Evolutionary conservation across 148 eudicot species (phyloP).

Genomic region (Fallopia convolvulus): DNA sequence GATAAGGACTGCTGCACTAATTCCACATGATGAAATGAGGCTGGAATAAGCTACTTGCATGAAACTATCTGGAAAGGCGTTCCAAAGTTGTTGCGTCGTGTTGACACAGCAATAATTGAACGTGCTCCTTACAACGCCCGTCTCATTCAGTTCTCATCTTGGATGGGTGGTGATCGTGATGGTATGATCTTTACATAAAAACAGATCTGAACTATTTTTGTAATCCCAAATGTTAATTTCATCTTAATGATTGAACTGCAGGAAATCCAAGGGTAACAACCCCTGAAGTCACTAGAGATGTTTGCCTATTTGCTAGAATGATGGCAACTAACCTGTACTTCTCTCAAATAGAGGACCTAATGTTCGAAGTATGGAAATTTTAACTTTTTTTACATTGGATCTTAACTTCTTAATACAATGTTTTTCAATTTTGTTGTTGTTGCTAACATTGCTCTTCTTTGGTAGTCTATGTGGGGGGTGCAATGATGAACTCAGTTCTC

Average conservation of each 20-base stretch:
- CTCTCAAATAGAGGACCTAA: slow-evolving; percentile 88
- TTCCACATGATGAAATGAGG: slow-evolving; percentile 96
- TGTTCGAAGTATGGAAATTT: slow-evolving; percentile 63
- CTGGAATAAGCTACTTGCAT: slow-evolving; percentile 94
- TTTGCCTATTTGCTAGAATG: slow-evolving; percentile 87
- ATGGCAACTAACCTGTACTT: slow-evolving; percentile 92
- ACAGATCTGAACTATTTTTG: neutral
- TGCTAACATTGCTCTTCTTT: slow-evolving; percentile 9
- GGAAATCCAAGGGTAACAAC: slow-evolving; percentile 96
- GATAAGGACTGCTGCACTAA: slow-evolving; percentile 75
- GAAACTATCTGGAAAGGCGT: slow-evolving; percentile 97
- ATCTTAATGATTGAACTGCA: slow-evolving; percentile 21
- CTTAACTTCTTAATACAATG: neutral
- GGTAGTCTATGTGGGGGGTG: slow-evolving; percentile 90
- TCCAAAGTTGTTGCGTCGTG: slow-evolving; percentile 82
- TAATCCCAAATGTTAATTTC: neutral
- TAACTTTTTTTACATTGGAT: neutral
- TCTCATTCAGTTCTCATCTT: slow-evolving; percentile 86
- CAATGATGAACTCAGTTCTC: slow-evolving; percentile 69
- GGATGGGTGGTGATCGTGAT: slow-evolving; percentile 99
- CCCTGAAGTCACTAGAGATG: slow-evolving; percentile 93
- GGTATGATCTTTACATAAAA: slow-evolving; percentile 36
- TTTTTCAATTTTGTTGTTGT: neutral
- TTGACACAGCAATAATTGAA: slow-evolving; percentile 88
- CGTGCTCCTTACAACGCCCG: slow-evolving; percentile 93